These are phyloP conservation scores for Phytophthora macrochlamydospora DNA, from an alignment of 352 stramenopile genomes.

Conservation along the genomic window DNA sequence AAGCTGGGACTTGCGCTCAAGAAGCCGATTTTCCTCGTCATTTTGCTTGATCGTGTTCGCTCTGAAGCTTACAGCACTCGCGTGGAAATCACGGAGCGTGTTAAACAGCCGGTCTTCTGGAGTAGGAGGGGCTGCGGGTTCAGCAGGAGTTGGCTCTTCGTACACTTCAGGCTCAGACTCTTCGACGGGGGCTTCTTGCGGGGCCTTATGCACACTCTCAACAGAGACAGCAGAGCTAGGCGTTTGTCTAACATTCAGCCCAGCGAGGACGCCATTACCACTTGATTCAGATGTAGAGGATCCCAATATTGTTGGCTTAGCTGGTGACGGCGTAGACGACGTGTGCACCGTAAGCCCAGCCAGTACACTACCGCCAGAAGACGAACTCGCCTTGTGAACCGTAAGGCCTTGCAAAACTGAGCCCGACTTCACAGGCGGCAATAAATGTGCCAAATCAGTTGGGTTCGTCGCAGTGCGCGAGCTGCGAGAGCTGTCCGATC, in stretches of 20 bases:
- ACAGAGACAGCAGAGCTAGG: conserved; percentile 22
- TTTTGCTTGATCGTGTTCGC: conserved; percentile 68
- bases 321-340: conserved; percentile 35
- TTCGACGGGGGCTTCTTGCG: conserved; percentile 15
- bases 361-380: conserved; percentile 51
- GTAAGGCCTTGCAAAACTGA: conserved; percentile 74
- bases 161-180: conserved; percentile 28
- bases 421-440: conserved; percentile 57
- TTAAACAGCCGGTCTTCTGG: conserved; percentile 71
- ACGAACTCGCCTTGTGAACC: conserved; percentile 40
- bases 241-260: conserved; percentile 50
- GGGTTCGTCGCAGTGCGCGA: conserved; percentile 42
- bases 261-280: conserved; percentile 49
- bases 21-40: conserved; percentile 73
- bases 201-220: conserved; percentile 10
- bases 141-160: conserved; percentile 27
- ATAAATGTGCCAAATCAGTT: conserved; percentile 68
- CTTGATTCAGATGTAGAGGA: conserved; percentile 25
- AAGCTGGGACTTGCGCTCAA: conserved; percentile 71
- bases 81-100: conserved; percentile 78
- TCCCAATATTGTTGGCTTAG: conserved; percentile 13
- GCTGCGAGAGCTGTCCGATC: conserved; percentile 32
- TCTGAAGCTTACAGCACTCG: conserved; percentile 71
- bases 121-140: conserved; percentile 40
- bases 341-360: conserved; percentile 71